Conservation (phyloP, 805 yeast genomes). For the Yamadazyma endophytica region DNA sequence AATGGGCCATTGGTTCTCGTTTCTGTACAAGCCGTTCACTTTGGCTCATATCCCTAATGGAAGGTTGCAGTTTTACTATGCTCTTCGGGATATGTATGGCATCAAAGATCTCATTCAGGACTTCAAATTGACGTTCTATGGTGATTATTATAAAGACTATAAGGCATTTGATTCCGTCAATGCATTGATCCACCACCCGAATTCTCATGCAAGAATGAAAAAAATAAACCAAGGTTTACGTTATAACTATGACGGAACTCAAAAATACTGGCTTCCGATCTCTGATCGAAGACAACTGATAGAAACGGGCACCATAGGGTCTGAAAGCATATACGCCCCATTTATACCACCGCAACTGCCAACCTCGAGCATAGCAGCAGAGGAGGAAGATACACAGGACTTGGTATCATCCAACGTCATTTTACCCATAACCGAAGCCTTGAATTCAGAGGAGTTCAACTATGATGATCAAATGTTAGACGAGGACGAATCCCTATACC, state of each 20-base stretch:
- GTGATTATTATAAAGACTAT: conserved; percentile 69
- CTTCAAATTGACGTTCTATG: conserved; percentile 64
- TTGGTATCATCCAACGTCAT: conserved; percentile 6
- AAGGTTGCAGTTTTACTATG: conserved; percentile 55
- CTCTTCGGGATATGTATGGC: conserved; percentile 75
- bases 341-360: conserved; percentile 2
- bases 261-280: conserved; percentile 71
- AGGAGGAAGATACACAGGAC: conserved; percentile 4
- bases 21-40: conserved; percentile 71
- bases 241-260: conserved; percentile 71
- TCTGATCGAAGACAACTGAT: conserved; percentile 8
- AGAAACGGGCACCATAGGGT: conserved; percentile 11
- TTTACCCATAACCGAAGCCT: conserved; percentile 18
- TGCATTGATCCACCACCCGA: conserved; percentile 63
- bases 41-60: conserved; percentile 61
- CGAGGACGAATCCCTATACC: conserved; percentile 35
- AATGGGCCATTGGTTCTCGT: conserved; percentile 82
- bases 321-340: conserved; percentile 8
- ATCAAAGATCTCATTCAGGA: conserved; percentile 76
- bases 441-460: conserved; percentile 19
- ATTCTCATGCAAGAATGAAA: conserved; percentile 57
- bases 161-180: conserved; percentile 80
- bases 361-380: neutral
- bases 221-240: conserved; percentile 81
- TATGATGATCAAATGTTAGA: conserved; percentile 32